Conservation (phyloP, 257 asterid species). For the Parsonsia alboflavescens region DNA sequence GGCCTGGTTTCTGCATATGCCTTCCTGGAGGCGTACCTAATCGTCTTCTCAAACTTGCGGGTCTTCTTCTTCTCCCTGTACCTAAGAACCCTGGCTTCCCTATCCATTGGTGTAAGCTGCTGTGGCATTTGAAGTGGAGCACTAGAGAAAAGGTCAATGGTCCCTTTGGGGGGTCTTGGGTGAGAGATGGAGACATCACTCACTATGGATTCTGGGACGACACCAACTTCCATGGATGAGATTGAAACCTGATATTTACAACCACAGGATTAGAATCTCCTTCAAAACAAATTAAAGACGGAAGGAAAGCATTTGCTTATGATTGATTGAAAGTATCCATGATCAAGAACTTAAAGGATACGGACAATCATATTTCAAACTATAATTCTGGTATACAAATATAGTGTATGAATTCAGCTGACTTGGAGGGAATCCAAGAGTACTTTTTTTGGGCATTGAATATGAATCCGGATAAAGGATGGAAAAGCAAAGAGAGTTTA, state of each 20-base stretch:
- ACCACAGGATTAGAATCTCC: background rate
- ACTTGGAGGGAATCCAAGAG: background rate
- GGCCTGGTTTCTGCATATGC: constrained; percentile 91
- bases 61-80: constrained; percentile 84
- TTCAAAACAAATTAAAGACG: background rate
- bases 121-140: constrained; percentile 37
- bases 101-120: constrained; percentile 55
- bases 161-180: constrained; percentile 51
- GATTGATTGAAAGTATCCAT: background rate
- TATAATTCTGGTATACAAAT: background rate
- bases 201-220: constrained; percentile 54
- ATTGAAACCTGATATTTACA: constrained; percentile 43
- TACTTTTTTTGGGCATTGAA: background rate
- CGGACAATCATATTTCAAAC: background rate
- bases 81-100: constrained; percentile 76
- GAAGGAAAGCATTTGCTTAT: background rate
- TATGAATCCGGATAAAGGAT: background rate
- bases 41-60: constrained; percentile 75
- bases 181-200: constrained; percentile 47
- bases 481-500: background rate
- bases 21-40: constrained; percentile 78
- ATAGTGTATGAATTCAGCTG: background rate
- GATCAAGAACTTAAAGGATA: background rate
- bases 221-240: constrained; percentile 54
- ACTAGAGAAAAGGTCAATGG: constrained; percentile 53